Percentiles rank a stretch among this genome's conserved stretches.
Conservation (phyloP, 2,329 filamentous ascomycete genomes). For the Coleophoma cylindrospora region DNA sequence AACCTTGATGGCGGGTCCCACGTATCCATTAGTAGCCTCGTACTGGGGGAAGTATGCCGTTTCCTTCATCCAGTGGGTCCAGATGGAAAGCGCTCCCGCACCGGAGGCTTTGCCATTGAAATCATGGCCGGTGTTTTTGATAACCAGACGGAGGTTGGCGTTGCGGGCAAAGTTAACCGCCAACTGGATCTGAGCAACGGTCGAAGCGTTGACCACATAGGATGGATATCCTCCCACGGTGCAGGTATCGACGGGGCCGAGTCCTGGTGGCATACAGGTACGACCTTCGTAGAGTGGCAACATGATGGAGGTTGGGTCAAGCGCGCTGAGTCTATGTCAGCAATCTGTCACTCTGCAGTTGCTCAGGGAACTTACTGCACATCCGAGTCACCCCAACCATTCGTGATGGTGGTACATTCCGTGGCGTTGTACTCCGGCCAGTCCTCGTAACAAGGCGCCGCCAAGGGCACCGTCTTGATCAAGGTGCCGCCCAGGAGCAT, state of each 20-base stretch:
- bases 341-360: constrained; percentile 23
- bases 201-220: constrained; percentile 19
- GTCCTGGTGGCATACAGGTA: constrained; percentile 28
- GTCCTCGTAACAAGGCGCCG: constrained; percentile 35
- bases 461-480: constrained; percentile 36
- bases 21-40: constrained; percentile 25
- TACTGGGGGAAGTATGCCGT: constrained; percentile 31
- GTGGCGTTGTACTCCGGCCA: constrained; percentile 23
- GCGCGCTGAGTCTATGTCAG: constrained; percentile 20
- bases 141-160: constrained; percentile 24
- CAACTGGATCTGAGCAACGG: constrained; percentile 12
- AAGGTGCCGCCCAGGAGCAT: constrained; percentile 35
- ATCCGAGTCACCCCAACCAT: constrained; percentile 27
- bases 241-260: constrained; percentile 6
- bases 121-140: constrained; percentile 42
- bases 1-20: constrained; percentile 30
- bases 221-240: constrained; percentile 11
- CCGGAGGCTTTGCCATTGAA: constrained; percentile 41
- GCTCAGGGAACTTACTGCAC: constrained; percentile 27
- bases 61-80: constrained; percentile 42
- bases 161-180: constrained; percentile 29
- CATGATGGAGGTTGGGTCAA: constrained; percentile 38
- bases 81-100: constrained; percentile 39
- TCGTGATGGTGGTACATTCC: constrained; percentile 26
- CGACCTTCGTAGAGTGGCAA: constrained; percentile 37